Conservation (phyloP, 202 grass and related monocot genomes). For the Zizania palustris region DNA sequence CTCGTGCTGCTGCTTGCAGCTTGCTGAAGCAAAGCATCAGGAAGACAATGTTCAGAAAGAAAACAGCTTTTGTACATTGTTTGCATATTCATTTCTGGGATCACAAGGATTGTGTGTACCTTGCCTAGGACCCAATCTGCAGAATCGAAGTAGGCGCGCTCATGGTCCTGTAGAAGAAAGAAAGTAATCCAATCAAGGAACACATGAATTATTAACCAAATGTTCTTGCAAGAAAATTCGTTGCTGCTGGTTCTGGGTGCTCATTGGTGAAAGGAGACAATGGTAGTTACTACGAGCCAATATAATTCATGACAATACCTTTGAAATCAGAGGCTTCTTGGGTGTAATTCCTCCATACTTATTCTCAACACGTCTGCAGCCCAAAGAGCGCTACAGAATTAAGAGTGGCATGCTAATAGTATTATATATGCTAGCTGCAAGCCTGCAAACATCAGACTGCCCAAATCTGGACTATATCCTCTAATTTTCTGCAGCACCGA, state of each 20-base stretch:
- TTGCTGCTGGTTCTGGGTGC: neutral
- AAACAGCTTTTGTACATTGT: neutral
- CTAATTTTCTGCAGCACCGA: neutral
- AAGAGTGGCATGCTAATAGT: neutral
- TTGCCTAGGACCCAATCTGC: constrained; percentile 96
- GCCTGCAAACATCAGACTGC: neutral
- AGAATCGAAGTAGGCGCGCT: constrained; percentile 93
- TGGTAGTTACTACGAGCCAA: neutral
- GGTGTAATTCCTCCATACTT: constrained; percentile 85
- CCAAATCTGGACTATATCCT: neutral
- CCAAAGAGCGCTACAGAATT: neutral
- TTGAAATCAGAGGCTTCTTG: constrained; percentile 90
- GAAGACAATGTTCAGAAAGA: constrained; percentile 22
- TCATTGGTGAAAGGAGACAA: neutral
- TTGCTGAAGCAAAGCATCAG: constrained; percentile 67
- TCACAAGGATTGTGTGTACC: constrained; percentile 45
- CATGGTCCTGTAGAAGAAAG: constrained; percentile 63
- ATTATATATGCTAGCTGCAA: neutral
- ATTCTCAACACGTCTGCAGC: constrained; percentile 58
- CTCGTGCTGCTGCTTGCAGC: constrained; percentile 52
- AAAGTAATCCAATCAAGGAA: constrained; percentile 17
- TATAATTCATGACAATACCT: constrained; percentile 43
- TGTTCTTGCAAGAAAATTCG: neutral
- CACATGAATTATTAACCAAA: neutral
- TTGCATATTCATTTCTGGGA: constrained; percentile 11